Base-by-base conservation (phyloP, 768 basidiomycete genomes). In the Suillus plorans region DNA sequence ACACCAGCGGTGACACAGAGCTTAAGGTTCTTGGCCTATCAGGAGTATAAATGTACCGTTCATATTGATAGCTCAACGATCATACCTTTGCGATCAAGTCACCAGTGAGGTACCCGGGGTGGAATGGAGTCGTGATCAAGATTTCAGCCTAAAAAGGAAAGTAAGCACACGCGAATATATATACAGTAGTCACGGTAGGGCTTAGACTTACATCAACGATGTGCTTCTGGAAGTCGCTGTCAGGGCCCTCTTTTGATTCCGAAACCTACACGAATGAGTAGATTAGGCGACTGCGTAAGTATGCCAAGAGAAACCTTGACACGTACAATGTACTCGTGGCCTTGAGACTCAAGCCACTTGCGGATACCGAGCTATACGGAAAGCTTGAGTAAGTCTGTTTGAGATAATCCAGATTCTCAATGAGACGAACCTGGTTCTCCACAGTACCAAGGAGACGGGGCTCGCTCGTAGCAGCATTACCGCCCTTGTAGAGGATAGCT, bases 1-100 rank as follows among this genome's bases (percentile, higher is more conserved):
- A 95, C 93, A 76, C 92, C 93, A 65, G 94, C 95, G 28, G 95
- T 97, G 72, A 96, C 85, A 72, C 91, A 92, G 63, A 96, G 74
- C 79, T 94, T 96, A 66, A 97, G 85, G 70, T 95, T 95, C 78
- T 90, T 90, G 39, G 95, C 93, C 85, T 93, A 63, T 73, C 16
- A 47, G 59, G 39, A 50, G 7, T 9, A 31, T 42, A 10, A 42
- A 42, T 42, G 25, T 42, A 25, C 36, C 3, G 37, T 66, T 63
- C 63, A 67, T 20, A 64, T 49, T 22, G 22, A 16, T 45, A 16
- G 42, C 58, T 52, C 47, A 59, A 41, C 44, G 36, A 10, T 10
- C 20, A 56, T 72, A 84, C 89, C 83, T 90, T 91, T 60, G 86
- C 81, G 66, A 92, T 72, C 62, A 92, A 80, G 0, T 91, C 90